A percentile compares a stretch with the other conserved stretches of the same genome.
These are phyloP conservation scores for Coemansia sp. DNA, from an alignment of 192 early-diverging fungal genomes.

Conservation along the genomic window DNA sequence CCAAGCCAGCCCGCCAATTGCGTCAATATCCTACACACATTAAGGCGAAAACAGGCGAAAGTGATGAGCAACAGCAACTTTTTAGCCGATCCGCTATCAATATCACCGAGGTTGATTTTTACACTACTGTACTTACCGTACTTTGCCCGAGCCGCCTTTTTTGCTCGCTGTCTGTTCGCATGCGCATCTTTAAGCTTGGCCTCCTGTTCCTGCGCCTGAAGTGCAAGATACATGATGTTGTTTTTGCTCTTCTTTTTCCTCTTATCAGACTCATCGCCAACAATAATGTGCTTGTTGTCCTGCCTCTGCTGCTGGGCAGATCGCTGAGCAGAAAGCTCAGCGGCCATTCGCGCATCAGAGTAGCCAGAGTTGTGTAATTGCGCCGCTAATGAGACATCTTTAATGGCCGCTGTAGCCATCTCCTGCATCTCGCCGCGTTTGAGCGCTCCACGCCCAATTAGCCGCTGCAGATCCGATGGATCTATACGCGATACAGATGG, in stretches of 20 bases:
- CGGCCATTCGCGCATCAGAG: constrained; percentile 30
- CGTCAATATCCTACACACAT: not conserved
- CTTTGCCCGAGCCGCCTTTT: constrained; percentile 63
- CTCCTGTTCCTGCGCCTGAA: constrained; percentile 69
- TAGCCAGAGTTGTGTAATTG: constrained; percentile 33
- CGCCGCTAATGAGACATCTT: constrained; percentile 22
- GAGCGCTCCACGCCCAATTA: constrained; percentile 38
- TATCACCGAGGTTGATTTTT: not conserved
- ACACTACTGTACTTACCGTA: constrained; percentile 54
- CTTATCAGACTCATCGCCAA: constrained; percentile 27
- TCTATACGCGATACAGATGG: constrained; percentile 10
- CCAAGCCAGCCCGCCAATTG: not conserved
- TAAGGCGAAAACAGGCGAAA: not conserved
- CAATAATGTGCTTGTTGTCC: constrained; percentile 22
- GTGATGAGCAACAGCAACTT: not conserved
- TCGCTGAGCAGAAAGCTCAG: constrained; percentile 20
- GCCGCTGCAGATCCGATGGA: constrained; percentile 20
- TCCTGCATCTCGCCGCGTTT: constrained; percentile 26
- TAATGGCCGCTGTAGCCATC: constrained; percentile 8
- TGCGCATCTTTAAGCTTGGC: constrained; percentile 60
- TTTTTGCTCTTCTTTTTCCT: constrained; percentile 72
- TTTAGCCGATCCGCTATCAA: not conserved
- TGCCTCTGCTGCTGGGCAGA: constrained; percentile 17
- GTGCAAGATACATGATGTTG: constrained; percentile 77
- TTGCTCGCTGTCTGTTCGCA: constrained; percentile 62